Evolutionary conservation across 192 early-diverging fungal genomes (phyloP).

Genomic region (Coemansia sp.): DNA sequence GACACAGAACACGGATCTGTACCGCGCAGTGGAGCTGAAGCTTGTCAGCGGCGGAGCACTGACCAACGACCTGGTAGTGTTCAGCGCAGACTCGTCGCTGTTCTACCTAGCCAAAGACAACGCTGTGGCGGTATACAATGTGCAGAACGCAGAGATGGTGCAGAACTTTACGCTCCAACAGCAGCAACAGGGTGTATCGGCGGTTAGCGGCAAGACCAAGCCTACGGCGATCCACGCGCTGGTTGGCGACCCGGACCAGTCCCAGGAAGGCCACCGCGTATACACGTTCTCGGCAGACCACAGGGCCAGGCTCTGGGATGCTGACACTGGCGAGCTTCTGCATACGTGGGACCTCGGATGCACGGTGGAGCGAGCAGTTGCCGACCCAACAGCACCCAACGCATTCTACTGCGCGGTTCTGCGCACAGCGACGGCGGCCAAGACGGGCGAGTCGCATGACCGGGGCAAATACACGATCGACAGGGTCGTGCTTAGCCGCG

Average conservation of each 20-base stretch:
- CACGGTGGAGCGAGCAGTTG: slow-evolving; percentile 15
- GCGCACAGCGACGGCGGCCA: not conserved
- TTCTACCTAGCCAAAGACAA: slow-evolving; percentile 51
- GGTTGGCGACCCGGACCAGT: slow-evolving; percentile 19
- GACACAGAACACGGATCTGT: slow-evolving; percentile 20
- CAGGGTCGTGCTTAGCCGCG: slow-evolving; percentile 15
- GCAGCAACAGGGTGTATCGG: not conserved
- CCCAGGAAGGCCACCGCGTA: slow-evolving; percentile 10
- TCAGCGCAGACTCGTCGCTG: slow-evolving; percentile 48
- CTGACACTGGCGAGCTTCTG: slow-evolving; percentile 27
- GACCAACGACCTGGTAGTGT: slow-evolving; percentile 37
- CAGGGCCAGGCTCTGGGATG: slow-evolving; percentile 35
- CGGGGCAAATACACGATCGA: slow-evolving; percentile 20
- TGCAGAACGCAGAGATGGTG: slow-evolving; percentile 51
- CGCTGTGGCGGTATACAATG: slow-evolving; percentile 48
- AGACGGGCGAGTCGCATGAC: not conserved
- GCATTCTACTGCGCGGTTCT: slow-evolving; percentile 36
- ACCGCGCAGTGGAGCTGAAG: slow-evolving; percentile 33
- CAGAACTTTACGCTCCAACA: slow-evolving; percentile 34
- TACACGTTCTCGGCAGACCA: slow-evolving; percentile 46
- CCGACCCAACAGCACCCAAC: slow-evolving; percentile 19
- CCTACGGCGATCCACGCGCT: slow-evolving; percentile 29
- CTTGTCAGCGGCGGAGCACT: slow-evolving; percentile 42
- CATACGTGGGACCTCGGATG: slow-evolving; percentile 27
- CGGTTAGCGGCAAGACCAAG: slow-evolving; percentile 4